Conservation (phyloP, 495 filamentous ascomycete genomes). For the Oidiodendron maius region DNA sequence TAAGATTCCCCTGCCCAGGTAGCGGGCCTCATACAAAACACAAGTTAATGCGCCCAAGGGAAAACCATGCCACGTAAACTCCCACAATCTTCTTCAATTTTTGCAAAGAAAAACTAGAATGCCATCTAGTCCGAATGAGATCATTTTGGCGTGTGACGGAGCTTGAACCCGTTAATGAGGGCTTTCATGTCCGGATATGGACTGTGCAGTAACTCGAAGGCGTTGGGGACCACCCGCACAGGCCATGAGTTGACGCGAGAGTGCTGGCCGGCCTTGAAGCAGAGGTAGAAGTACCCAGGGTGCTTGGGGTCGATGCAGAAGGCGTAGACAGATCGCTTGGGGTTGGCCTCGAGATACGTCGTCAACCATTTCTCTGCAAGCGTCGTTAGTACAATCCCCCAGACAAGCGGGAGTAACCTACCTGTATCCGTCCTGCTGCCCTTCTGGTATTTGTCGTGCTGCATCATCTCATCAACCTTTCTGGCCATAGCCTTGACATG, state of each 20-base stretch:
- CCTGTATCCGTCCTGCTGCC: constrained; percentile 76
- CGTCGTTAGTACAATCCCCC: neutral
- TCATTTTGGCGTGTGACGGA: too few relatives aligned
- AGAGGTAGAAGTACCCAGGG: constrained; percentile 89
- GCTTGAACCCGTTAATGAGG: constrained; percentile 77
- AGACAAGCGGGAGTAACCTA: constrained; percentile 43
- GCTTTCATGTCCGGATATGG: constrained; percentile 91
- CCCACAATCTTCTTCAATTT: too few relatives aligned
- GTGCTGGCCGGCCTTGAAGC: constrained; percentile 83
- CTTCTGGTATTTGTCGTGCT: constrained; percentile 84
- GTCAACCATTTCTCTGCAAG: constrained; percentile 83
- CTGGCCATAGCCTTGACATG: constrained; percentile 96
- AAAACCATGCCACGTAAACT: neutral
- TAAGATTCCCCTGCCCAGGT: too few relatives aligned
- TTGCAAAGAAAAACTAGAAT: too few relatives aligned
- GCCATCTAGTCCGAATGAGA: too few relatives aligned
- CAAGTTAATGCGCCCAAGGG: too few relatives aligned
- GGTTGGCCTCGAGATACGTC: constrained; percentile 93
- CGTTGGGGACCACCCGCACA: constrained; percentile 83
- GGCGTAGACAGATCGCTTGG: constrained; percentile 83
- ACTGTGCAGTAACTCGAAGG: constrained; percentile 77
- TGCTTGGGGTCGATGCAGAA: constrained; percentile 92
- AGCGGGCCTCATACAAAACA: too few relatives aligned
- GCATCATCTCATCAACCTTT: constrained; percentile 94
- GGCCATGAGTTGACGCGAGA: constrained; percentile 72